phyloP scores from a whole-genome alignment of 1,284 basidiomycete species.

The Pascua guehoae region DNA sequence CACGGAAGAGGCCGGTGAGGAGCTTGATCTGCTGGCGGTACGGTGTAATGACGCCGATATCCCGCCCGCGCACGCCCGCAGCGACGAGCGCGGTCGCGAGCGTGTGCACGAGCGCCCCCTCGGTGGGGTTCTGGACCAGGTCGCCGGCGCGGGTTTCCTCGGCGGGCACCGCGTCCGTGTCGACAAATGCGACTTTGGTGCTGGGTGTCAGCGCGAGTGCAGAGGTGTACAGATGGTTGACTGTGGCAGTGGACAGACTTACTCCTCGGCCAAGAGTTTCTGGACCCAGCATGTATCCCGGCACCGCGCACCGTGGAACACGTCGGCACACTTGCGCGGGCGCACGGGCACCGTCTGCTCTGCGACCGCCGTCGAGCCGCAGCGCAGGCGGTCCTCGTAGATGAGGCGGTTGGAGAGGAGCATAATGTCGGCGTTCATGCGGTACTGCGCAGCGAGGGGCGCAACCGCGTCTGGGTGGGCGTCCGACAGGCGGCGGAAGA shows the following conservation, averaged over 20 bases:
- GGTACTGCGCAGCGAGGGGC: conserved; percentile 81
- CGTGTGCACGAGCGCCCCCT: conserved; percentile 62
- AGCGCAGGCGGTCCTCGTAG: conserved; percentile 72
- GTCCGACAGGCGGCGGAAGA: conserved; percentile 84
- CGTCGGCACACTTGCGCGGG: conserved; percentile 35
- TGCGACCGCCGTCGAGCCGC: conserved; percentile 71
- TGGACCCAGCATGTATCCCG: conserved; percentile 65
- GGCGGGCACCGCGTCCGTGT: conserved; percentile 78
- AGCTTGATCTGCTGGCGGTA: conserved; percentile 96
- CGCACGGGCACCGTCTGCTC: conserved; percentile 60
- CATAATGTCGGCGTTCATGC: conserved; percentile 99
- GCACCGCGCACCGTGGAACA: conserved; percentile 45
- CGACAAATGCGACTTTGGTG: conserved; percentile 82
- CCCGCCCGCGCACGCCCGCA: conserved; percentile 62
- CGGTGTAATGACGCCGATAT: conserved; percentile 84
- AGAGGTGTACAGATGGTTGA: too few relatives aligned
- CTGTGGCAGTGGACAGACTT: conserved; percentile 21
- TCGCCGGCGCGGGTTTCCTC: conserved; percentile 77
- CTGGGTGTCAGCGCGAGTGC: conserved; percentile 49
- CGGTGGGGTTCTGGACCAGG: conserved; percentile 80
- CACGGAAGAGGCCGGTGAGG: conserved; percentile 57
- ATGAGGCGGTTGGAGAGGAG: conserved; percentile 82
- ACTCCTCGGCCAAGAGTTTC: conserved; percentile 64
- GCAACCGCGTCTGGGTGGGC: conserved; percentile 78
- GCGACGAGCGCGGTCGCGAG: conserved; percentile 62